These are phyloP conservation scores for Paraphaeosphaeria minitans DNA, from an alignment of 2,329 filamentous ascomycete species.

Conservation along the genomic window DNA sequence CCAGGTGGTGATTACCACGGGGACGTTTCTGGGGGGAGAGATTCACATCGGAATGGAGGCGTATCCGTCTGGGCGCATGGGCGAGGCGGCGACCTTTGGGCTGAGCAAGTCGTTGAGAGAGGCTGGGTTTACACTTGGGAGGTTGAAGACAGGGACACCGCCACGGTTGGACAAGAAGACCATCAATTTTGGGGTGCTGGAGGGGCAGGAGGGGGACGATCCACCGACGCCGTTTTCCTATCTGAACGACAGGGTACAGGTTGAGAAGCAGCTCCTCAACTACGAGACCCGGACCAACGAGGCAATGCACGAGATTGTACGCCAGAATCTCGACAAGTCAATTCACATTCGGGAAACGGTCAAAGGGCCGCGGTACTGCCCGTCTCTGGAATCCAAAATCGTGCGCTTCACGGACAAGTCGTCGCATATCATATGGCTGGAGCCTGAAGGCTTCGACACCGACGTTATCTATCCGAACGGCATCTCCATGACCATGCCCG, in stretches of 20 bases:
- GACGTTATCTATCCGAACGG: slow-evolving; percentile 95
- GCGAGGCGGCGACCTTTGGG: slow-evolving; percentile 90
- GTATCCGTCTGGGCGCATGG: slow-evolving; percentile 88
- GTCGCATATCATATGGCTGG: slow-evolving; percentile 91
- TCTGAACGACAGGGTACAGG: slow-evolving; percentile 76
- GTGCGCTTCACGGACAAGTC: slow-evolving; percentile 83
- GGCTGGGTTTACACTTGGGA: slow-evolving; percentile 86
- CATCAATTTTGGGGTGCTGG: slow-evolving; percentile 76
- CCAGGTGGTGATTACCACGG: slow-evolving; percentile 91
- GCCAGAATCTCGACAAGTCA: slow-evolving; percentile 90
- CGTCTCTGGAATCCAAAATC: slow-evolving; percentile 92
- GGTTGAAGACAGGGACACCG: slow-evolving; percentile 94
- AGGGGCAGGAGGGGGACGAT: slow-evolving; percentile 79
- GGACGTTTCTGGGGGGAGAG: slow-evolving; percentile 92
- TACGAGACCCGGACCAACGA: slow-evolving; percentile 87
- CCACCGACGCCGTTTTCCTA: slow-evolving; percentile 92
- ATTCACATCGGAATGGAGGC: slow-evolving; percentile 91
- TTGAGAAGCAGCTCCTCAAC: slow-evolving; percentile 83
- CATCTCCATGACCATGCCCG: slow-evolving; percentile 94
- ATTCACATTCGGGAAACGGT: slow-evolving; percentile 96
- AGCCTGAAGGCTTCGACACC: slow-evolving; percentile 91
- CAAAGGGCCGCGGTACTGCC: slow-evolving; percentile 92
- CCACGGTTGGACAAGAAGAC: slow-evolving; percentile 81
- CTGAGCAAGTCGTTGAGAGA: slow-evolving; percentile 87
- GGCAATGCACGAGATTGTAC: slow-evolving; percentile 79